Base-by-base conservation (phyloP, 139 green algal species). In the Coelastrella sp. region DNA sequence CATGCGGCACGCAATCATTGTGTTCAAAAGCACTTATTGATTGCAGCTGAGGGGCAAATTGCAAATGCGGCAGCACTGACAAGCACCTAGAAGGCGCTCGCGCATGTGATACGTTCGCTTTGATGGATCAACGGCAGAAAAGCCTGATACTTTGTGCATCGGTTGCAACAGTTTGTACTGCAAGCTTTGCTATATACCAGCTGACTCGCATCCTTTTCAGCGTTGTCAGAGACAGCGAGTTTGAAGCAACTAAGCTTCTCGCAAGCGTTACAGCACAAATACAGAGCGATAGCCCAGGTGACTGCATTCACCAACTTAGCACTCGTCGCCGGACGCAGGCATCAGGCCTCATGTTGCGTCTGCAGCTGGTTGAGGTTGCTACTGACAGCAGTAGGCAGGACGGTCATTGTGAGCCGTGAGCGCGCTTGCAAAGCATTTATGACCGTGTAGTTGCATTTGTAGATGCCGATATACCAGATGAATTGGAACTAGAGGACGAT, bases 261-360 rank as follows among this genome's bases (percentile, higher is more conserved):
- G n/a, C 61, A 61, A 22, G n/a, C 56, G 81, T 87, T 16, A 59
- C 81, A 64, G 81, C 81, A 11, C 16, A 57, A 6, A 87, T 87
- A 60, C 23, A 87, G 22, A 87, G 81, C 64, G 81, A 87, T 19
- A 87, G 47, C 81, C 81, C 81, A 87, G 81, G 81, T 87, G 14
- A 23, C 8, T 47, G 32, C 32, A 47, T 47, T 47, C 32, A 47
- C 32, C 32, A 47, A 1, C 32, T 47, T 47, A 2, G 32, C 32
- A 47, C 32, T 47, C 32, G 32, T 47, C 32, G 32, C 32, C 32
- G 32, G 32, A 47, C 32, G 32, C 32, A 1, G 32, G 32, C 1
- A 47, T 47, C 32, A 80, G 13, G 75, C 32, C 75, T 58, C 23
- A 60, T 58, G 23, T 22, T 60, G 17, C 14, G 32, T 14, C 23